Percentiles rank a stretch among this genome's conserved stretches.
Conservation (phyloP, 1,284 basidiomycete species). For the Blastosporella zonata region DNA sequence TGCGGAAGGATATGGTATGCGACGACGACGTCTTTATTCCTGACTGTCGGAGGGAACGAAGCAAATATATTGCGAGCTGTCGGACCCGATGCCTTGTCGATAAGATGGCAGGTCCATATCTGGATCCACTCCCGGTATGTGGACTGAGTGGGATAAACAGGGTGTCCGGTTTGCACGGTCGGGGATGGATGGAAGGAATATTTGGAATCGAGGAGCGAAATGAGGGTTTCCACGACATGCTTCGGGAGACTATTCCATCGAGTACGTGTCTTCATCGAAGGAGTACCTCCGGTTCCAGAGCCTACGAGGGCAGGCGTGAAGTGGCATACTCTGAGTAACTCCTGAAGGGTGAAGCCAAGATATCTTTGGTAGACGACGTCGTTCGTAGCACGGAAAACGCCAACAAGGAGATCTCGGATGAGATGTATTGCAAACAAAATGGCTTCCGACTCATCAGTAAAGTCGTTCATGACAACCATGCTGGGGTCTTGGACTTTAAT, state of each 20-base stretch:
- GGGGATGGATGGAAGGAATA: constrained; percentile 51
- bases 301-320: constrained; percentile 75
- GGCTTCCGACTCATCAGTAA: constrained; percentile 79
- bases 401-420: constrained; percentile 84
- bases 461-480: constrained; percentile 82
- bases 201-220: constrained; percentile 81
- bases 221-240: constrained; percentile 84
- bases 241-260: constrained; percentile 82
- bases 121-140: constrained; percentile 98
- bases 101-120: constrained; percentile 85
- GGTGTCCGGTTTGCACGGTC: constrained; percentile 45
- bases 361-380: constrained; percentile 91
- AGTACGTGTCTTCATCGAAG: constrained; percentile 63
- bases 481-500: constrained; percentile 59
- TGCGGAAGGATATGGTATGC: constrained; percentile 92
- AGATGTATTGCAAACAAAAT: constrained; percentile 83
- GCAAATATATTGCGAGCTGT: constrained; percentile 72
- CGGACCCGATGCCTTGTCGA: constrained; percentile 58
- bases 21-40: constrained; percentile 88
- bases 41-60: constrained; percentile 77
- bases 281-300: constrained; percentile 44
- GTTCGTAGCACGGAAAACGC: constrained; percentile 91
- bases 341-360: constrained; percentile 92
- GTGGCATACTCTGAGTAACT: constrained; percentile 85
- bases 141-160: constrained; percentile 73